Conservation (phyloP, 2,329 filamentous ascomycete species). For the Aspergillus quadrilineatus region DNA sequence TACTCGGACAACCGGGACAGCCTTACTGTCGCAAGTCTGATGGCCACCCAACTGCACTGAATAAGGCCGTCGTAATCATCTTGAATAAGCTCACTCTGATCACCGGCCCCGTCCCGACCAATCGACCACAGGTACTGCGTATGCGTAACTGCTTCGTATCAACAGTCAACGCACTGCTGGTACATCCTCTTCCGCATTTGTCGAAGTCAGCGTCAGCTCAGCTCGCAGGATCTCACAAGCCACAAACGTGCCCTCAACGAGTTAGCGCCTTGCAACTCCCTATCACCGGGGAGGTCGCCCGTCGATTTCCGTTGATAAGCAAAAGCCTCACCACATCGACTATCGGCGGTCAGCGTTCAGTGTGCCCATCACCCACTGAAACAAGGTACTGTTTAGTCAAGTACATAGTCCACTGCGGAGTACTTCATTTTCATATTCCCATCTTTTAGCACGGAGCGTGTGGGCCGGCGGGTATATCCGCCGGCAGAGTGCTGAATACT, state of each 20-base stretch:
- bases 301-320: neutral
- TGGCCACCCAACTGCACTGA: neutral
- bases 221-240: neutral
- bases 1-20: neutral
- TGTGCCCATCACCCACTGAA: neutral
- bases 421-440: neutral
- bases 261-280: neutral
- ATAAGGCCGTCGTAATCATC: constrained; percentile 3
- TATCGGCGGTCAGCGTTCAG: neutral
- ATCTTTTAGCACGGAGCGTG: neutral
- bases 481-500: neutral
- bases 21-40: neutral
- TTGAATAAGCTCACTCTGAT: constrained; percentile 9
- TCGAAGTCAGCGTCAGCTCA: neutral
- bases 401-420: neutral
- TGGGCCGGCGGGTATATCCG: constrained; percentile 7
- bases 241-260: neutral
- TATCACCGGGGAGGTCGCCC: neutral
- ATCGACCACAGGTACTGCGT: neutral
- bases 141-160: neutral
- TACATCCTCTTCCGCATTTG: neutral
- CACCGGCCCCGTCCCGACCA: neutral
- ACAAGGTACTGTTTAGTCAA: neutral
- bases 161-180: neutral
- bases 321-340: neutral